These are phyloP conservation scores for Pezizomycotina sp. DNA, from an alignment of 2,329 filamentous ascomycete species.

Conservation along the genomic window DNA sequence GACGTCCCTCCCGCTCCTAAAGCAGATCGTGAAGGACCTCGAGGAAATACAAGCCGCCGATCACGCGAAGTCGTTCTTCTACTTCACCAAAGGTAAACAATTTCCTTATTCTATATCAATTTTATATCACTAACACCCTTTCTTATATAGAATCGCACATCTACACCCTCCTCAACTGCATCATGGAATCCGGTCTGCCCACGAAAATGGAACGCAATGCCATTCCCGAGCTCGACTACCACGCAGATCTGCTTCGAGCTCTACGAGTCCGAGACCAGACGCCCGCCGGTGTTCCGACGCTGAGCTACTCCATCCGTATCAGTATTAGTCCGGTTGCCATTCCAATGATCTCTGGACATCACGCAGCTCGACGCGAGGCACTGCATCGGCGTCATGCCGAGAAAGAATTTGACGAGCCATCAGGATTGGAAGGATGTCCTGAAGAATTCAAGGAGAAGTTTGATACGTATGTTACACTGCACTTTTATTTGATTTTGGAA, in stretches of 20 bases:
- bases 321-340: slow-evolving; percentile 92
- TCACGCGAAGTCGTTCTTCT: slow-evolving; percentile 90
- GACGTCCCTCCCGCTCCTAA: slow-evolving; percentile 80
- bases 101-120: neutral
- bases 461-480: slow-evolving; percentile 51
- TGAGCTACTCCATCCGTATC: slow-evolving; percentile 91
- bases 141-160: slow-evolving; percentile 64
- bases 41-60: slow-evolving; percentile 94
- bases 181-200: slow-evolving; percentile 87
- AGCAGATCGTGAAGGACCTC: slow-evolving; percentile 90
- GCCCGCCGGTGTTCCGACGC: slow-evolving; percentile 49
- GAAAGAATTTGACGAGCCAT: slow-evolving; percentile 76
- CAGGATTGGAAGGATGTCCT: slow-evolving; percentile 95
- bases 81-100: slow-evolving; percentile 62
- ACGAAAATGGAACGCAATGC: slow-evolving; percentile 92
- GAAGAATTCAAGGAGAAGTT: slow-evolving; percentile 85
- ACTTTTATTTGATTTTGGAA: too few species aligned
- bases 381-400: slow-evolving; percentile 85
- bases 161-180: slow-evolving; percentile 94
- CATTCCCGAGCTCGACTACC: slow-evolving; percentile 92
- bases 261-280: slow-evolving; percentile 75
- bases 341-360: slow-evolving; percentile 88
- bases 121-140: neutral
- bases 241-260: slow-evolving; percentile 96
- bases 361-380: slow-evolving; percentile 89